Base-by-base conservation (phyloP, 371 early-diverging fungal genomes). In the Blastocladiella emersonii region DNA sequence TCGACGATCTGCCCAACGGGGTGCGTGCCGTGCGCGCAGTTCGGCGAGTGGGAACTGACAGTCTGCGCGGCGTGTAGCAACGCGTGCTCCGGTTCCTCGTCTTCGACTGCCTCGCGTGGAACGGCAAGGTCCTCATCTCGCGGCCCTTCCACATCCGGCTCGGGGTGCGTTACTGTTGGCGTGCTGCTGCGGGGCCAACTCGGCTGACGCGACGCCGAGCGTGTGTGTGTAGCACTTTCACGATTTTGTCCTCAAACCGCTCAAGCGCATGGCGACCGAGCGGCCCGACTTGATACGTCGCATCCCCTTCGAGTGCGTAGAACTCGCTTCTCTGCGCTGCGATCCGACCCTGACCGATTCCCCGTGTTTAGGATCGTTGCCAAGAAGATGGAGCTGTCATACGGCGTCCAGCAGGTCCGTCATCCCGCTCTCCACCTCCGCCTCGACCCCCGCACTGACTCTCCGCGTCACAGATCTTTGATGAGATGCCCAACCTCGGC, bases 351-450 rank as follows among this genome's bases (percentile, higher is more conserved):
- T 39, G 39, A 5, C 5, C 13, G 5, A 39, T 13, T 39, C 39
- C 13, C 39, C 8, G 5, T 13, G 39, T 13, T 39, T 82, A 39
- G 82, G 48, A 76, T 86, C 23, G 78, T 78, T 64, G 72, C 85
- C 61, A 91, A 91, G 72, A 70, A 74, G 32, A 87, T 88, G 70
- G 75, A 86, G 62, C 73, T 78, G 56, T 83, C 89, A 6, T 87
- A 90, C 69, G 84, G 79, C 44, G 70, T 86, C 8, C 73, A 78
- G 15, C 70, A 70, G 30, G 77, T 91, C 34, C 76, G 35, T 37
- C 27, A n/a, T n/a, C n/a, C n/a, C 76, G 82, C 34, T 75, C 81
- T 0, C n/a, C n/a, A n/a, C n/a, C n/a, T n/a, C n/a, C n/a, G n/a
- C n/a, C n/a, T n/a, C n/a, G n/a, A n/a, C n/a, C n/a, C n/a, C n/a